A percentile compares a stretch with the other conserved stretches of the same genome.
Conservation (phyloP, 176 grass and related monocot species). For the Cocos nucifera region DNA sequence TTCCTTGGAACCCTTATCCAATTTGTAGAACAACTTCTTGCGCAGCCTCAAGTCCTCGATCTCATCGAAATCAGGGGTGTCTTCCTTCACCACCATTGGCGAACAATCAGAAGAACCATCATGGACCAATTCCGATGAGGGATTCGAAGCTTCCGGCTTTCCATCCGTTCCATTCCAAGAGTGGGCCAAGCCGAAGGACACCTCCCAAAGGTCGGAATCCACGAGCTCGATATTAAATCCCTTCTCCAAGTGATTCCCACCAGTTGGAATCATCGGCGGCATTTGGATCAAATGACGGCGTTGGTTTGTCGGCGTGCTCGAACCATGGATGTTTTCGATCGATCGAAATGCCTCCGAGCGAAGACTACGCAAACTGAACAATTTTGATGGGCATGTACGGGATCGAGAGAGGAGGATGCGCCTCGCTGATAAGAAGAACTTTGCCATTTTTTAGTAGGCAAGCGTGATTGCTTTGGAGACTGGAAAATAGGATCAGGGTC, state of each 20-base stretch:
- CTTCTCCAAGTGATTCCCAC: conserved; percentile 14
- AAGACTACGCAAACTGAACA: too few species aligned
- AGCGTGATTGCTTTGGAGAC: too few species aligned
- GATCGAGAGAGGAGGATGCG: too few species aligned
- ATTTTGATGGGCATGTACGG: too few species aligned
- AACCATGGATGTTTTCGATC: too few species aligned
- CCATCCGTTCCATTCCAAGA: too few species aligned
- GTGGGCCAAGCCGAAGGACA: conserved; percentile 7
- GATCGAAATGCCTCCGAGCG: too few species aligned
- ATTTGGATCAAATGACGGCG: not conserved
- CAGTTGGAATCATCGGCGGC: conserved; percentile 12
- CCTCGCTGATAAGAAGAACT: too few species aligned
- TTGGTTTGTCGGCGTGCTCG: not conserved
- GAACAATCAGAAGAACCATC: conserved; percentile 7
- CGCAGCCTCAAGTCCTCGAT: conserved; percentile 60
- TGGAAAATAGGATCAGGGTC: too few species aligned
- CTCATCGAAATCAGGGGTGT: conserved; percentile 28
- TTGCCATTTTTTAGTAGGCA: too few species aligned
- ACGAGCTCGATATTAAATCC: conserved; percentile 36
- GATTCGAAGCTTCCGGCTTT: not conserved
- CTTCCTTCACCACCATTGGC: not conserved
- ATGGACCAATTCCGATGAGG: not conserved
- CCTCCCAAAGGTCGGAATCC: conserved; percentile 30
- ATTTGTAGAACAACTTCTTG: conserved; percentile 54
- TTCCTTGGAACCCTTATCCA: conserved; percentile 52